Evolutionary conservation across 176 grass and related monocot species (phyloP).

Genomic region (Triticum aestivum): DNA sequence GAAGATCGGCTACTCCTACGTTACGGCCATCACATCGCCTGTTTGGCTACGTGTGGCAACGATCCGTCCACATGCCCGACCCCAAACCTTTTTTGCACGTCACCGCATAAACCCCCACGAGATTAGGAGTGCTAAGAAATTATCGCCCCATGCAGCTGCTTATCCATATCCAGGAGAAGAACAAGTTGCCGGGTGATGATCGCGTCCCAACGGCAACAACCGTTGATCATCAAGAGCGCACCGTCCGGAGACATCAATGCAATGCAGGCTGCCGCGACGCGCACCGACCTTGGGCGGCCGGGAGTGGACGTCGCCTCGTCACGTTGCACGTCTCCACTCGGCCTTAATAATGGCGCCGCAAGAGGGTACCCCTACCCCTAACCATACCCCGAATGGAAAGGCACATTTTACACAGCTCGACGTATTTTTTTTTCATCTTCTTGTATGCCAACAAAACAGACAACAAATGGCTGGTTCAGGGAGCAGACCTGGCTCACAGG

Average conservation of each 20-base stretch:
- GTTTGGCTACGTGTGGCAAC: no score
- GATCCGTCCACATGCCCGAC: no score
- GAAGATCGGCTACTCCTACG: no score
- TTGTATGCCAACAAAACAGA: not conserved
- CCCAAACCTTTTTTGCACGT: no score
- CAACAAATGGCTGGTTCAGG: not conserved
- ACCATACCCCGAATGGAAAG: not conserved
- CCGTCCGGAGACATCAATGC: not conserved
- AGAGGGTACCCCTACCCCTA: not conserved
- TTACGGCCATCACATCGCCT: no score
- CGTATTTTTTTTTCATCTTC: not conserved
- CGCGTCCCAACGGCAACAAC: not conserved
- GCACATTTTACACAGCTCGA: not conserved
- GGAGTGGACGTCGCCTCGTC: not conserved
- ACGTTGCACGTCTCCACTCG: not conserved
- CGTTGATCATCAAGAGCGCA: not conserved
- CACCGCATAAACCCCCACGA: no score
- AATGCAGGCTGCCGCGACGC: not conserved
- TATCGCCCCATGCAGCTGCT: not conserved
- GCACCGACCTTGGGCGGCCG: not conserved
- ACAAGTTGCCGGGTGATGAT: no score
- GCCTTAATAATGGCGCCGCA: not conserved
- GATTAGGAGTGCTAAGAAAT: not conserved
- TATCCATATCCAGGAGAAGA: not conserved
- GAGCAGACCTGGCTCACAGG: not conserved